Base-by-base conservation (phyloP, 306 rosid species). In the Quercus wislizeni region DNA sequence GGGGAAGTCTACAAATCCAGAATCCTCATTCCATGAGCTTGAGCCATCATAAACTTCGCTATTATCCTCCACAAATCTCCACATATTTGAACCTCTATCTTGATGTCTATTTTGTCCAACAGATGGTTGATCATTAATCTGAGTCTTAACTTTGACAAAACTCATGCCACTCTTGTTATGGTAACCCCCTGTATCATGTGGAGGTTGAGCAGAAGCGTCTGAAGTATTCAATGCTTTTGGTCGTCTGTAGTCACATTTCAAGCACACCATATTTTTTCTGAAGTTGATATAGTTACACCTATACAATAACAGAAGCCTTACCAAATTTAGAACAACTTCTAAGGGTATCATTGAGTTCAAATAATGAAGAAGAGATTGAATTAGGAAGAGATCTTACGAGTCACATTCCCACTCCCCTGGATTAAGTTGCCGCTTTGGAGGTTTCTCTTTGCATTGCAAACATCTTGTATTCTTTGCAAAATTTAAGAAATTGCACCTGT, bases 341-440 rank as follows among this genome's bases (percentile, higher is more conserved):
- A 18, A 41, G 21, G 13, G 28, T 2, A 35, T 20, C 43, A 35
- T n/a, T 30, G 27, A n/a, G 17, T 33, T n/a, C 70, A 17, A 76
- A 11, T 64, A 25, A 27, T 5, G 17, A 28, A 51, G 52, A 23
- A 33, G 46, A 52, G 58, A 38, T 1, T 9, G 9, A 3, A 27
- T 65, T 28, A 35, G 59, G 33, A 67, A 67, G 72, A 76, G 64
- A 78, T 87, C 99, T 77, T 84, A 91, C 97, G 91, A 91, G 55
- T 89, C 93, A 49, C 99, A 94, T 78, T 91, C 95, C 99, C 99
- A 94, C 73, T 92, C 97, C 65, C 97, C 95, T 0, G 91, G 97
- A 88, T 90, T 91, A 56, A 92, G 78, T 63, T 81, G 88, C 65
- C 97, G 91, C 69, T 90, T 90, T 58, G 92, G 89, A 71, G 99